These are phyloP conservation scores for Gentiana straminea DNA, from an alignment of 257 asterid species.

Conservation along the genomic window DNA sequence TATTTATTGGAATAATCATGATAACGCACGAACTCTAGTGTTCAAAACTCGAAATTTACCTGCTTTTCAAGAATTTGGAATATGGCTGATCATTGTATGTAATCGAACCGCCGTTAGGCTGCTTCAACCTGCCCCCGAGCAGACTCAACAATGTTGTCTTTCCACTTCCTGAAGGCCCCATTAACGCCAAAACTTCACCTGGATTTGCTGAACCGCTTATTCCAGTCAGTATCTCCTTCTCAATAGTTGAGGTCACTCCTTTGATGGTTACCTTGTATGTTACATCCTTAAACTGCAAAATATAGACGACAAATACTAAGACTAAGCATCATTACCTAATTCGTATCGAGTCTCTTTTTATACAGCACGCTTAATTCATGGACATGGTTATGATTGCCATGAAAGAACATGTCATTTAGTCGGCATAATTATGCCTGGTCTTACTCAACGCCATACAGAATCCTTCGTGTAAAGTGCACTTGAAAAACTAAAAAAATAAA, in stretches of 20 bases:
- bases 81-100: conserved; percentile 76
- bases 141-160: conserved; percentile 78
- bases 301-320: conserved; percentile 4
- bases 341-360: not conserved
- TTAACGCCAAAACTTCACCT: conserved; percentile 86
- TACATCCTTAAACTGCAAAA: conserved; percentile 75
- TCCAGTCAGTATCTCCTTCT: conserved; percentile 72
- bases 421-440: not conserved
- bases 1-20: not conserved
- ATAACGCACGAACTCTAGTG: not conserved
- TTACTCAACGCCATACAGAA: conserved; percentile 1
- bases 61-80: conserved; percentile 73
- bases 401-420: not conserved
- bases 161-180: conserved; percentile 99
- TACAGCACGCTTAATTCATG: not conserved
- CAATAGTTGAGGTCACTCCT: conserved; percentile 55
- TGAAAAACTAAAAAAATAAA: too few species aligned
- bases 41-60: conserved; percentile 21
- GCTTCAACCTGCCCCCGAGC: conserved; percentile 70
- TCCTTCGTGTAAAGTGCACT: conserved; percentile 1
- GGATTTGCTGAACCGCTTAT: conserved; percentile 79
- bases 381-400: not conserved
- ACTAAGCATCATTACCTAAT: not conserved
- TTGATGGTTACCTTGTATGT: conserved; percentile 69
- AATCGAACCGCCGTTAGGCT: conserved; percentile 46